These are phyloP conservation scores for Dianthus caryophyllus DNA, from an alignment of 148 eudicot genomes.

Conservation along the genomic window DNA sequence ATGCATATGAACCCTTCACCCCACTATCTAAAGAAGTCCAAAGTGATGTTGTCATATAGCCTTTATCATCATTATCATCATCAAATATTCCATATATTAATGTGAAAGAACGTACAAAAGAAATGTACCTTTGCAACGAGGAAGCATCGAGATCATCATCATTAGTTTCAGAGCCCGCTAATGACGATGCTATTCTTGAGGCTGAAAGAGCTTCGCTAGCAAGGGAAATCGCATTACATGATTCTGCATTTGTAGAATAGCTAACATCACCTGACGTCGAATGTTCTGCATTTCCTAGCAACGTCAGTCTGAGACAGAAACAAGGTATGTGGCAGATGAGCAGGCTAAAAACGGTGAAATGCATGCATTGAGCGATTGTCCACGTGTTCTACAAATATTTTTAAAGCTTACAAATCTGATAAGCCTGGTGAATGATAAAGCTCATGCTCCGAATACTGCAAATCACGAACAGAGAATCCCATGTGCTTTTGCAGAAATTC, in stretches of 20 bases:
- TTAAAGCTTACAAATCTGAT: conserved; percentile 60
- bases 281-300: conserved; percentile 29
- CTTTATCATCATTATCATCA: too few relatives aligned
- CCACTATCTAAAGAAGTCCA: too few relatives aligned
- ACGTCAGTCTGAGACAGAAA: conserved; percentile 47
- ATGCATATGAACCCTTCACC: too few relatives aligned
- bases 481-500: conserved; percentile 24
- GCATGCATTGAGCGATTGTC: not conserved
- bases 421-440: conserved; percentile 50
- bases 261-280: conserved; percentile 28
- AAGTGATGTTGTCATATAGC: too few relatives aligned
- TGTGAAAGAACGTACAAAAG: conserved; percentile 9
- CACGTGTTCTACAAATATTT: not conserved
- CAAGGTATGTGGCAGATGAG: not conserved
- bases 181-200: conserved; percentile 55
- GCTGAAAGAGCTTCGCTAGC: conserved; percentile 89
- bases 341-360: not conserved
- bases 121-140: conserved; percentile 40
- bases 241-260: conserved; percentile 30
- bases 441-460: conserved; percentile 44
- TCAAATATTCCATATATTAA: not conserved
- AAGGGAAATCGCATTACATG: conserved; percentile 49
- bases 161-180: conserved; percentile 38
- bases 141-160: conserved; percentile 39
- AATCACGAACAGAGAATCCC: conserved; percentile 34